phyloP scores from a whole-genome alignment of 108 stramenopile genomes.

The Fragilariopsis cylindrus region DNA sequence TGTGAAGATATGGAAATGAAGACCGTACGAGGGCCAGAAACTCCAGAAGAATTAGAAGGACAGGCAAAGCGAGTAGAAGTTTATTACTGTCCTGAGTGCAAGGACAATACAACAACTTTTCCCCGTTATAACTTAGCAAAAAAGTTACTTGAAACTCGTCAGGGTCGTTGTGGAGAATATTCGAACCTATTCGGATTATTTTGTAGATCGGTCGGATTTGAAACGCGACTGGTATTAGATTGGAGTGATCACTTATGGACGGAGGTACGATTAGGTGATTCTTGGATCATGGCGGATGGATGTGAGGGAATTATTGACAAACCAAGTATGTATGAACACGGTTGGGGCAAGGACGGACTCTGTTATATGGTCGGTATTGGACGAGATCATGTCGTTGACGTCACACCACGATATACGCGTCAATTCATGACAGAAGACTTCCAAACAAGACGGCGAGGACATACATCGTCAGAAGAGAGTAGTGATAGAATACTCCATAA shows the following conservation, averaged over 20 bases:
- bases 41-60: constrained; percentile 60
- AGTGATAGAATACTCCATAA: constrained; percentile 38
- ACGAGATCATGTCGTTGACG: constrained; percentile 81
- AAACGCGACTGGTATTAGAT: constrained; percentile 92
- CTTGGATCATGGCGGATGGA: constrained; percentile 91
- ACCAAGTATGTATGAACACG: constrained; percentile 96
- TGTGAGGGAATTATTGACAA: constrained; percentile 94
- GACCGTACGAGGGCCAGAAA: constrained; percentile 61
- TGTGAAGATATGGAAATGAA: constrained; percentile 49
- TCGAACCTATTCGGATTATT: constrained; percentile 94
- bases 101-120: constrained; percentile 71
- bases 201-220: constrained; percentile 87
- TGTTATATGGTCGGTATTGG: constrained; percentile 72
- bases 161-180: constrained; percentile 96
- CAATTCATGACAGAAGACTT: constrained; percentile 59
- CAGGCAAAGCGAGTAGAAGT: constrained; percentile 67
- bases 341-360: constrained; percentile 94
- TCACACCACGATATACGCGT: constrained; percentile 90
- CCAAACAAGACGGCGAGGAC: constrained; percentile 58
- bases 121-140: constrained; percentile 90
- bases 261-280: constrained; percentile 78
- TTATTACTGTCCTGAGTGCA: constrained; percentile 74
- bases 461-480: constrained; percentile 43
- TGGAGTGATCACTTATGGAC: constrained; percentile 98
- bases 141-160: constrained; percentile 76